A percentile compares a stretch with the other conserved stretches of the same genome.
Evolutionary conservation across 208 protist genomes (phyloP).

Genomic region (Wallacemonas rigidus): DNA sequence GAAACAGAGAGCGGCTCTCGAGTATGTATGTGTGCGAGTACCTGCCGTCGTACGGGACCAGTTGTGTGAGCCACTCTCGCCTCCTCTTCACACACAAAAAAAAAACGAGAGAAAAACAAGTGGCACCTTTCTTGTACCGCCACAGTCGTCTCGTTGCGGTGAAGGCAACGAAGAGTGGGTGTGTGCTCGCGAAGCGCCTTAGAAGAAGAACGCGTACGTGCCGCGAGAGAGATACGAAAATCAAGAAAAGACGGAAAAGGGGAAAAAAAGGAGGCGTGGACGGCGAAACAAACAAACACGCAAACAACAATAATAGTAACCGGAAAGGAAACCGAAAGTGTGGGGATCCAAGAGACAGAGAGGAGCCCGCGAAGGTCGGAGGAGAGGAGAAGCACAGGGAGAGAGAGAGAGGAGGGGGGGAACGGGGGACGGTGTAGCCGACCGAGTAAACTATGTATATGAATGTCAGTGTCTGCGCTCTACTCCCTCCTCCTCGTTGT

Average conservation of each 20-base stretch:
- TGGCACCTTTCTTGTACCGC: too few relatives aligned
- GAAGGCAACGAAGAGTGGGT: too few relatives aligned
- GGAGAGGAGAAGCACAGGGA: neutral
- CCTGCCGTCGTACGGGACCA: too few relatives aligned
- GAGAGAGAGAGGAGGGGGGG: slow-evolving; percentile 1
- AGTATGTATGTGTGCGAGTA: too few relatives aligned
- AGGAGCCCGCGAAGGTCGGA: neutral
- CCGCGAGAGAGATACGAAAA: too few relatives aligned
- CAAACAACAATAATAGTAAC: neutral
- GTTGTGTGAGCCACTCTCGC: too few relatives aligned
- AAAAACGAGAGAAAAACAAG: neutral
- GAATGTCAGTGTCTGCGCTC: neutral
- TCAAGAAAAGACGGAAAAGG: slow-evolving; percentile 14
- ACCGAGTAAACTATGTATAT: neutral
- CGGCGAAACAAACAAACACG: slow-evolving; percentile 12
- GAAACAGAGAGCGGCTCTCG: neutral
- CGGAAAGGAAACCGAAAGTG: too few relatives aligned
- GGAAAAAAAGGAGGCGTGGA: slow-evolving; percentile 19
- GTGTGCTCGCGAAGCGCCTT: too few relatives aligned
- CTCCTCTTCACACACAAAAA: neutral
- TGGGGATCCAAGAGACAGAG: slow-evolving; percentile 5
- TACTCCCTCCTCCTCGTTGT: too few relatives aligned
- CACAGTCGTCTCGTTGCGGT: too few relatives aligned
- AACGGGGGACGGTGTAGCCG: slow-evolving; percentile 13
- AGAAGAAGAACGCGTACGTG: neutral